phyloP scores from a whole-genome alignment of 306 rosid species.

The Betula pendula region DNA sequence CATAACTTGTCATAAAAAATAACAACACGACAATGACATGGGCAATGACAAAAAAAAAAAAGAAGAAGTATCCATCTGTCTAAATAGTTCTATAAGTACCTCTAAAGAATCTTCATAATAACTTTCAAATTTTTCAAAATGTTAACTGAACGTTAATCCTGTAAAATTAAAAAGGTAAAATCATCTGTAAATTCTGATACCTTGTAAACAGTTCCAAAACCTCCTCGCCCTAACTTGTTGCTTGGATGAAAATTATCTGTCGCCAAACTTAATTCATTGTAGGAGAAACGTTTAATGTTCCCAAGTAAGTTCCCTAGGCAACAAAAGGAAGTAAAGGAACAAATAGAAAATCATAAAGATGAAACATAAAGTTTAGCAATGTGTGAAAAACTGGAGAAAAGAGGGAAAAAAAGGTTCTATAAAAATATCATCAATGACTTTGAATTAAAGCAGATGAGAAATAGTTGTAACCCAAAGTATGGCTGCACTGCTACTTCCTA shows the following conservation, averaged over 20 bases:
- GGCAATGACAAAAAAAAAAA: conserved; percentile 11
- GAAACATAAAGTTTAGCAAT: conserved; percentile 11
- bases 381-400: background rate
- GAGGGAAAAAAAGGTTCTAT: background rate
- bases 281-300: conserved; percentile 59
- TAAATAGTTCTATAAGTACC: conserved; percentile 11
- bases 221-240: conserved; percentile 85
- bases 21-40: conserved; percentile 3
- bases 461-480: conserved; percentile 13
- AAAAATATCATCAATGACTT: conserved; percentile 2
- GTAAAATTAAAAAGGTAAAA: conserved; percentile 16
- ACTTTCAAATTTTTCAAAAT: conserved; percentile 12
- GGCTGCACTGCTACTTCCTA: background rate
- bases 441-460: background rate
- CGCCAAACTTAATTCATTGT: conserved; percentile 65
- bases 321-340: conserved; percentile 24
- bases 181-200: conserved; percentile 37
- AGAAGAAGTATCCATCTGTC: background rate
- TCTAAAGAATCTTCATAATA: conserved; percentile 15
- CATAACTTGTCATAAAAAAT: background rate
- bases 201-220: conserved; percentile 91
- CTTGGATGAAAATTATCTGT: conserved; percentile 65
- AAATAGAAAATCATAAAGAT: conserved; percentile 5
- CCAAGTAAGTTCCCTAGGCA: conserved; percentile 50
- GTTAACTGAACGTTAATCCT: conserved; percentile 24